Percentiles rank a stretch among this genome's conserved stretches.
These are phyloP conservation scores for Cyberlindnera samutprakarnensis DNA, from an alignment of 805 yeast species.

Conservation along the genomic window DNA sequence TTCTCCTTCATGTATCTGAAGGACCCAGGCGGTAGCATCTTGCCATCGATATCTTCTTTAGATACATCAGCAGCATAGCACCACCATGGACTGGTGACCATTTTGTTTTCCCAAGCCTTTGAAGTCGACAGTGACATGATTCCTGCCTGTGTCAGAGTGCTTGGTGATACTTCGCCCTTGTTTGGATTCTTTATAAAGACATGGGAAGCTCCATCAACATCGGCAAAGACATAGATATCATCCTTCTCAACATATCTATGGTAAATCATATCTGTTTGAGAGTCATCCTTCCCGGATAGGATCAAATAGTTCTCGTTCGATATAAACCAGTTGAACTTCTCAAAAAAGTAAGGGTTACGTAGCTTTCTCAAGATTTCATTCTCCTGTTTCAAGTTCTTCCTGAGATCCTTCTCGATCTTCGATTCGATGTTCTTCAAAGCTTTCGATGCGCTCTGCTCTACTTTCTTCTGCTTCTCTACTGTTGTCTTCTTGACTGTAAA, in stretches of 20 bases:
- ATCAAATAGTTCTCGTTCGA: slow-evolving; percentile 84
- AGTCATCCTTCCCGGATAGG: slow-evolving; percentile 75
- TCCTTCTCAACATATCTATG: slow-evolving; percentile 66
- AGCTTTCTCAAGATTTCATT: slow-evolving; percentile 46
- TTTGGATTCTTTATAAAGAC: slow-evolving; percentile 79
- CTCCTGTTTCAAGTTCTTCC: slow-evolving; percentile 52
- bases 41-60: slow-evolving; percentile 57
- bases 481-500: slow-evolving; percentile 74
- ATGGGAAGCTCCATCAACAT: slow-evolving; percentile 62
- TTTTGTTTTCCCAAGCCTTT: slow-evolving; percentile 84
- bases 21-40: slow-evolving; percentile 53
- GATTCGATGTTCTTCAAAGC: slow-evolving; percentile 82
- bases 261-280: slow-evolving; percentile 75
- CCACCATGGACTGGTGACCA: slow-evolving; percentile 81
- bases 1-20: slow-evolving; percentile 49
- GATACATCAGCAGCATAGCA: slow-evolving; percentile 62
- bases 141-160: slow-evolving; percentile 86
- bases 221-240: slow-evolving; percentile 70
- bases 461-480: slow-evolving; percentile 69
- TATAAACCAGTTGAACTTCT: slow-evolving; percentile 91
- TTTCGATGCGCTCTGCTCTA: slow-evolving; percentile 64
- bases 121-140: slow-evolving; percentile 74
- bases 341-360: slow-evolving; percentile 82
- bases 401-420: slow-evolving; percentile 66
- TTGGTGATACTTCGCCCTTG: slow-evolving; percentile 72